Evolutionary conservation across 139 green algal species (phyloP), one percentile per base, ranked within the genome.

Genomic region (Pseudopediastrum boryanum): DNA sequence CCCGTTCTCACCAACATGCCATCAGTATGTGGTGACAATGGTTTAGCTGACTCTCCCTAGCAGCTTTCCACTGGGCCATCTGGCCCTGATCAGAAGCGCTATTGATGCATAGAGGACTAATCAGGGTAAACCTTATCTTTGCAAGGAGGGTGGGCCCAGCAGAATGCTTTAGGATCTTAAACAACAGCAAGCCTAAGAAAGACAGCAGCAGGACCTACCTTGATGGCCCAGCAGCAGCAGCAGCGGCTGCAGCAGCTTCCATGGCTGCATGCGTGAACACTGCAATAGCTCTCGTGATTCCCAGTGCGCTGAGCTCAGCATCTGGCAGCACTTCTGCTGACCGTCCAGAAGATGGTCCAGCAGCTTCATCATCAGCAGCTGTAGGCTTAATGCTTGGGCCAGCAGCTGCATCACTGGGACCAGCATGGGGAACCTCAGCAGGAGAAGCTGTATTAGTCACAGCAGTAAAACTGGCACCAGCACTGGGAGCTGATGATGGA

Each of bases 201-300:
- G n/a, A n/a, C n/a, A n/a, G n/a, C n/a, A n/a, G 71, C 54, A n/a
- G 71, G 71, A n/a, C 69, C 54, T 23, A 78, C 36, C 33, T 70
- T 56, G 54, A 78, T 78, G 21, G 71, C 29, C 23, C 71, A 70
- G 71, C 46, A 62, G 19, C 19, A 58, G 48, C 48, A 58, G 48
- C 48, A 58, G 48, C 48, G 48, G 54, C 68, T 36, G 71, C 62
- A 35, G 74, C 74, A 10, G 74, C 74, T 27, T 81, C 74, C 7
- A 81, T 25, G 4, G 46, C 44, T 23, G 35, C 13, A 8, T 81
- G 74, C 12, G 64, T 36, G 62, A 81, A 81, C 2, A 81, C 74
- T 13, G 41, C 42, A n/a, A 81, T 27, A 21, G 31, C 35, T 2
- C 12, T 25, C n/a, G 35, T 36, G 21, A 81, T 43, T 13, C 62